phyloP scores from a whole-genome alignment of 2,329 filamentous ascomycete genomes.

The Colletotrichum eremochloae region DNA sequence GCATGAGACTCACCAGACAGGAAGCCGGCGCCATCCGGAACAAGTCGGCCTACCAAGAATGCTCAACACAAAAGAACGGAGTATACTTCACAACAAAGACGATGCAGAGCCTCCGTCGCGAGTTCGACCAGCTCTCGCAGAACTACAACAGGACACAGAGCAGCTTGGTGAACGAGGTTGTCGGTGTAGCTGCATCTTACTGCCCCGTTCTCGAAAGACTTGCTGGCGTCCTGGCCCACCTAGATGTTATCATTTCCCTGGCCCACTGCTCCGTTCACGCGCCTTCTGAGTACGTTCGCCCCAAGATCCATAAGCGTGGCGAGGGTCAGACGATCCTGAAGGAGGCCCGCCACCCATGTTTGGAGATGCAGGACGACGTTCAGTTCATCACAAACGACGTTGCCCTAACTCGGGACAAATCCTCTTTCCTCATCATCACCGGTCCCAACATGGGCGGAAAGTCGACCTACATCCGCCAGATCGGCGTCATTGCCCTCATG shows the following conservation, averaged over 20 bases:
- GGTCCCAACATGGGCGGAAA: slow-evolving; percentile 99
- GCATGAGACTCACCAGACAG: slow-evolving; percentile 90
- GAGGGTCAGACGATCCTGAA: slow-evolving; percentile 90
- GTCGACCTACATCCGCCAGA: slow-evolving; percentile 97
- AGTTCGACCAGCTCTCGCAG: slow-evolving; percentile 93
- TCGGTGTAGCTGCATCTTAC: slow-evolving; percentile 93
- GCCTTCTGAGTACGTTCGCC: slow-evolving; percentile 90
- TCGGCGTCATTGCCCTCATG: slow-evolving; percentile 96
- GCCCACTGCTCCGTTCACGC: slow-evolving; percentile 95
- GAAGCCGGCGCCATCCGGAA: slow-evolving; percentile 95
- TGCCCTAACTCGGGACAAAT: slow-evolving; percentile 79
- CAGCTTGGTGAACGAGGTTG: slow-evolving; percentile 91
- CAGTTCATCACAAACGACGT: slow-evolving; percentile 99
- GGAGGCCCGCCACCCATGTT: slow-evolving; percentile 94
- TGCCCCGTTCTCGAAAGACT: slow-evolving; percentile 92
- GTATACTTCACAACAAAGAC: slow-evolving; percentile 95
- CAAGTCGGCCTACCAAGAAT: slow-evolving; percentile 90
- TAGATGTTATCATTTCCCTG: slow-evolving; percentile 95
- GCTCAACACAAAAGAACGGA: slow-evolving; percentile 98
- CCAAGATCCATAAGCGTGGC: slow-evolving; percentile 89
- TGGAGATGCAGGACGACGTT: slow-evolving; percentile 99
- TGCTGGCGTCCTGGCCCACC: slow-evolving; percentile 88
- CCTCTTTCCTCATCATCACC: slow-evolving; percentile 95
- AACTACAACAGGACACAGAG: slow-evolving; percentile 96
- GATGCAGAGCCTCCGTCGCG: slow-evolving; percentile 83